A percentile compares a stretch with the other conserved stretches of the same genome.
Evolutionary conservation across 169 alveolate genomes (phyloP).

Genomic region (Eimeria sp.): DNA sequence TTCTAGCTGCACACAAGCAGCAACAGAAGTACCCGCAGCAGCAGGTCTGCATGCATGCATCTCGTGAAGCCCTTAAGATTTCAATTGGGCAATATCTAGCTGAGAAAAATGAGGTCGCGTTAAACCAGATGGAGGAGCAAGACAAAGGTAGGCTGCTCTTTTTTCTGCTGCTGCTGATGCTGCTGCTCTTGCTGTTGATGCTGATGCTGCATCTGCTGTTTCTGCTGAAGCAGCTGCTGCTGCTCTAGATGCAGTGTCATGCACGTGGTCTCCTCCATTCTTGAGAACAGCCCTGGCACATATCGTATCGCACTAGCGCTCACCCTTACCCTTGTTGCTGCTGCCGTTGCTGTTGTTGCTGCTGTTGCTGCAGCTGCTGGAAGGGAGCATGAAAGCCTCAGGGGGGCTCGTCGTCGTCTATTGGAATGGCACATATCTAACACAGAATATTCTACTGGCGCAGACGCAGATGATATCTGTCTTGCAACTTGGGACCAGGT

Average conservation of each 20-base stretch:
- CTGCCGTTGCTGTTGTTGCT: neutral
- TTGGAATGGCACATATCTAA: slow-evolving; percentile 56
- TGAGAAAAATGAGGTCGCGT: neutral
- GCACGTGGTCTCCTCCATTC: too few relatives aligned
- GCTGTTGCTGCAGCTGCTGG: slow-evolving; percentile 46
- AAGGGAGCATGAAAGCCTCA: neutral
- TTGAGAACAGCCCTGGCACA: too few relatives aligned
- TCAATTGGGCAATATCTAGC: slow-evolving; percentile 12
- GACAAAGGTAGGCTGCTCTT: slow-evolving; percentile 20
- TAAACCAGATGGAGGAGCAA: slow-evolving; percentile 1
- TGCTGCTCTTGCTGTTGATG: neutral
- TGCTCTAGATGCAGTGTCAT: neutral
- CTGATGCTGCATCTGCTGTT: neutral
- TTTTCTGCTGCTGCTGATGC: slow-evolving; percentile 8
- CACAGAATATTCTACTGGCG: slow-evolving; percentile 68
- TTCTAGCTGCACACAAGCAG: too few relatives aligned
- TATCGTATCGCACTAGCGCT: neutral
- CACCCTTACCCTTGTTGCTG: too few relatives aligned
- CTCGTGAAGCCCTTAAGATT: slow-evolving; percentile 27
- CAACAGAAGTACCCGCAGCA: neutral
- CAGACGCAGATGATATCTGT: slow-evolving; percentile 67
- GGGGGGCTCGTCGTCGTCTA: slow-evolving; percentile 4
- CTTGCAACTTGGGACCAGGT: slow-evolving; percentile 75
- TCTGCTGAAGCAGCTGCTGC: neutral
- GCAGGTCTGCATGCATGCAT: slow-evolving; percentile 38